phyloP scores from a whole-genome alignment of 352 stramenopile species.

The Phytophthora sp. region DNA sequence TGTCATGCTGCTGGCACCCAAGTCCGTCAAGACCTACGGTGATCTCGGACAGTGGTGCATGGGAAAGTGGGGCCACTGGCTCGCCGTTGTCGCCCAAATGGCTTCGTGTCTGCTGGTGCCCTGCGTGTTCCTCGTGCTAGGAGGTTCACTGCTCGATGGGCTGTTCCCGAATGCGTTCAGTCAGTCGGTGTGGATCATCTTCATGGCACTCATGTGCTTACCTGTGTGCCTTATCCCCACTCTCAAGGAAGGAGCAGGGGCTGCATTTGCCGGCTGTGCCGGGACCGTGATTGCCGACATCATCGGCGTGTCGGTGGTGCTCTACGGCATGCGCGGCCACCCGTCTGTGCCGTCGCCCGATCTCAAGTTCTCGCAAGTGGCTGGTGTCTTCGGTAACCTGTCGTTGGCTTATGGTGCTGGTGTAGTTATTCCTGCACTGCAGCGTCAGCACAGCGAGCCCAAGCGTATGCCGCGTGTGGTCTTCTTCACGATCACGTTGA shows the following conservation, averaged over 20 bases:
- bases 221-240: constrained; percentile 63
- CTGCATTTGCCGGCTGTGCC: constrained; percentile 55
- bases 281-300: constrained; percentile 60
- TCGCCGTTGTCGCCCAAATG: constrained; percentile 52
- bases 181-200: constrained; percentile 56
- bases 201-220: constrained; percentile 56
- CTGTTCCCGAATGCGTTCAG: constrained; percentile 57
- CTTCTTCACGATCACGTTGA: constrained; percentile 52
- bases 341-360: constrained; percentile 42
- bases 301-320: constrained; percentile 51
- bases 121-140: constrained; percentile 59
- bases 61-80: constrained; percentile 49
- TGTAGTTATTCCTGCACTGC: constrained; percentile 61
- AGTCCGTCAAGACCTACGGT: constrained; percentile 52
- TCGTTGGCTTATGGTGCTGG: constrained; percentile 61
- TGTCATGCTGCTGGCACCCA: constrained; percentile 52
- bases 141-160: constrained; percentile 41
- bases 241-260: constrained; percentile 57
- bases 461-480: constrained; percentile 64
- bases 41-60: constrained; percentile 58
- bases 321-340: constrained; percentile 60
- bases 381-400: constrained; percentile 61
- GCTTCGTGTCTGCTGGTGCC: constrained; percentile 52
- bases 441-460: constrained; percentile 61
- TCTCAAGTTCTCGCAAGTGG: constrained; percentile 53